A percentile compares a stretch with the other conserved stretches of the same genome.
Evolutionary conservation across 495 filamentous ascomycete species (phyloP).

Genomic region (Elasticomyces elasticus): DNA sequence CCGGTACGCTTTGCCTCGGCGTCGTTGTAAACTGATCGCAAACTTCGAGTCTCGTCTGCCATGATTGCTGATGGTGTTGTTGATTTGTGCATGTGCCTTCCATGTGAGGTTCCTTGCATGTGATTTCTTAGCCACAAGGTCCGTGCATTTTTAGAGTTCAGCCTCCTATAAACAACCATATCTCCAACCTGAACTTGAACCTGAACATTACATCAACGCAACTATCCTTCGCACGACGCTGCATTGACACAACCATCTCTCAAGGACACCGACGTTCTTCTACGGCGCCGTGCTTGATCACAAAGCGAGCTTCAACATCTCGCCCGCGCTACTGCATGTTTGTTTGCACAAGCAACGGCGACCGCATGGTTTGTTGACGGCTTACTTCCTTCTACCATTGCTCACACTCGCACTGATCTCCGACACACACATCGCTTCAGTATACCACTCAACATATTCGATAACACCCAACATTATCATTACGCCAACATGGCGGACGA

Average conservation of each 20-base stretch:
- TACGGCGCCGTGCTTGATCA: background rate
- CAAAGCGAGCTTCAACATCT: background rate
- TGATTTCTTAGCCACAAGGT: background rate
- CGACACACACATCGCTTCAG: background rate
- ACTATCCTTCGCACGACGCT: no score
- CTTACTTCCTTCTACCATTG: background rate
- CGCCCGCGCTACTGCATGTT: background rate
- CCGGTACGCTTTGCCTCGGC: constrained; percentile 47
- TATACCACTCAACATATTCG: background rate
- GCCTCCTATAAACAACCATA: no score
- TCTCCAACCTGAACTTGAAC: background rate
- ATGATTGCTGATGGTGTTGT: constrained; percentile 22
- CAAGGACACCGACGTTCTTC: background rate
- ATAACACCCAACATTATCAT: background rate
- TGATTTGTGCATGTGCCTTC: background rate
- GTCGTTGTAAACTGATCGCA: constrained; percentile 47
- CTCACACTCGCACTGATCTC: background rate
- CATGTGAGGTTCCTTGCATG: background rate
- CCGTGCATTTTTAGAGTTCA: background rate
- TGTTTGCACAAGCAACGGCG: background rate
- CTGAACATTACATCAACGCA: background rate
- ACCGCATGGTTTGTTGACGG: background rate
- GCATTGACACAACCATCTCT: no score
- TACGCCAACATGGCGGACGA: background rate
- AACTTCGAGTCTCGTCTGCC: constrained; percentile 49